Conservation (phyloP, 2,329 filamentous ascomycete species). For the Diaporthe humulicola region DNA sequence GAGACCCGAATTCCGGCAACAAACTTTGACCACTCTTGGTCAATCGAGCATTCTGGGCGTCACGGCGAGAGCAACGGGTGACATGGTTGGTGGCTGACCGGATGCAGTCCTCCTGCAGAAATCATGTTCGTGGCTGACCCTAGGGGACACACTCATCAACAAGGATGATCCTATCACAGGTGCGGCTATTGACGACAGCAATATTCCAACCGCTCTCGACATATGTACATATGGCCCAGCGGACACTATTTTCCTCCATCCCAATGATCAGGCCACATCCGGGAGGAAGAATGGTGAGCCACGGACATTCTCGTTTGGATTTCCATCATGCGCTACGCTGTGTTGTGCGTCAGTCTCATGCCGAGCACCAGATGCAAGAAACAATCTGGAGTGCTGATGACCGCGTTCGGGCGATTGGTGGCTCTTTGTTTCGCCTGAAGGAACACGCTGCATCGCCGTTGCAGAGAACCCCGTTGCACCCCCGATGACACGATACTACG, state of each 20-base stretch:
- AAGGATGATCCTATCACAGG: constrained; percentile 6
- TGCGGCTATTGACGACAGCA: constrained; percentile 17
- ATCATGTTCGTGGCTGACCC: constrained; percentile 4
- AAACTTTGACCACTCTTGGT: not conserved
- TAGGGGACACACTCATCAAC: not conserved
- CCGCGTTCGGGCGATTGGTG: constrained; percentile 24
- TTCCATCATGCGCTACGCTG: not conserved
- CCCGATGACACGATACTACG: constrained; percentile 24
- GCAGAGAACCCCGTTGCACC: constrained; percentile 18
- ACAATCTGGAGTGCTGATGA: constrained; percentile 12
- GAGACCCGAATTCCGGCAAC: constrained; percentile 5
- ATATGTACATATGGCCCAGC: not conserved
- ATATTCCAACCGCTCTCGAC: not conserved
- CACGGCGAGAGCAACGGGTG: not conserved
- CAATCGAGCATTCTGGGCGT: constrained; percentile 1
- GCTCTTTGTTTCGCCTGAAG: constrained; percentile 26
- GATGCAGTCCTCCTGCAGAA: constrained; percentile 14
- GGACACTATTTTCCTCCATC: not conserved
- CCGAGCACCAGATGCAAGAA: not conserved
- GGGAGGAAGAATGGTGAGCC: not conserved
- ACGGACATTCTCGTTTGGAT: not conserved
- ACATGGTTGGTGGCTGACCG: not conserved
- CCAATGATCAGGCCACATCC: not conserved
- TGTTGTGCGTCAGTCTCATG: not conserved
- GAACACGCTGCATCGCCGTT: constrained; percentile 21